Percentiles rank a stretch among this genome's conserved stretches.
phyloP scores from a whole-genome alignment of 2,329 filamentous ascomycete genomes.

The Botryosphaeria dothidea region DNA sequence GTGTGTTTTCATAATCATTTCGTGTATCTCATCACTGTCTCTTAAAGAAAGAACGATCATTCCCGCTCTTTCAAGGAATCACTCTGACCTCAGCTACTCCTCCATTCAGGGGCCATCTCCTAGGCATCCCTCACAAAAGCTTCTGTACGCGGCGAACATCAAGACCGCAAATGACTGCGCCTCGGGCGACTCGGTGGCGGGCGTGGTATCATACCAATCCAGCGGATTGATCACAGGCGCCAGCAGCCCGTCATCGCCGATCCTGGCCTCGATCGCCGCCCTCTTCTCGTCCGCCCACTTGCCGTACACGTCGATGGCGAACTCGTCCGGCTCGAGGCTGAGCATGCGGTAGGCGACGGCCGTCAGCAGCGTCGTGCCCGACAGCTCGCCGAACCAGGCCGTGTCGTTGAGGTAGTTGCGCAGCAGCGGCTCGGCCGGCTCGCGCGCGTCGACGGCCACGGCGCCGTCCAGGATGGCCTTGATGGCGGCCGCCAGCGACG shows the following conservation, averaged over 20 bases:
- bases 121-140: background rate
- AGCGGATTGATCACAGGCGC: constrained; percentile 47
- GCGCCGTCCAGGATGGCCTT: constrained; percentile 40
- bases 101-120: background rate
- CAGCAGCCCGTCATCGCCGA: constrained; percentile 42
- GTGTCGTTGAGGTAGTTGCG: constrained; percentile 50
- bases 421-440: constrained; percentile 38
- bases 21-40: background rate
- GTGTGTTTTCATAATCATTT: background rate
- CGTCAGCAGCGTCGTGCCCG: constrained; percentile 49
- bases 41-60: background rate
- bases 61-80: background rate
- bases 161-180: constrained; percentile 47
- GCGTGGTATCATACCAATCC: constrained; percentile 35
- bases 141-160: constrained; percentile 43
- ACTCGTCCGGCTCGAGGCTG: constrained; percentile 40
- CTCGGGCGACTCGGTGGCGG: constrained; percentile 39
- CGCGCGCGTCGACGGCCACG: constrained; percentile 36
- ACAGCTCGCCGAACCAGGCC: constrained; percentile 50
- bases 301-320: constrained; percentile 35
- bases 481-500: constrained; percentile 34
- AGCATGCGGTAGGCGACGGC: constrained; percentile 49
- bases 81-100: background rate
- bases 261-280: constrained; percentile 34
- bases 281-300: constrained; percentile 47